Evolutionary conservation across 2,329 filamentous ascomycete genomes (phyloP).

Genomic region (Hymenoscyphus repandus): DNA sequence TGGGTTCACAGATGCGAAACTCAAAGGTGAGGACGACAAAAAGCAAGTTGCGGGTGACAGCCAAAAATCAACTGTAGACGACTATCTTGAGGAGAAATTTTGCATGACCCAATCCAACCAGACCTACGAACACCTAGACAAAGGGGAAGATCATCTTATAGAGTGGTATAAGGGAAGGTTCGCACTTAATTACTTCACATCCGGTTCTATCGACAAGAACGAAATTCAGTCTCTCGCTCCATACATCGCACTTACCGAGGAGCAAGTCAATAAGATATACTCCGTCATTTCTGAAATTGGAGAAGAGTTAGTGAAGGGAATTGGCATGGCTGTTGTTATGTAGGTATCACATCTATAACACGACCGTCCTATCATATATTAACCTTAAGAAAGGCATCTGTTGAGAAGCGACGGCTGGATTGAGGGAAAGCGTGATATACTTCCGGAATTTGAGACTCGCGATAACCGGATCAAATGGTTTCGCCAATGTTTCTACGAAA

Average conservation of each 20-base stretch:
- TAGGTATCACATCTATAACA: not conserved
- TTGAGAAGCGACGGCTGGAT: not conserved
- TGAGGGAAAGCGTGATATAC: not conserved
- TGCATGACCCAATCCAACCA: no score
- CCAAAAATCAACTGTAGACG: no score
- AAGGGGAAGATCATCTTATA: no score
- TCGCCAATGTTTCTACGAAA: not conserved
- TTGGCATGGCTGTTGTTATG: not conserved
- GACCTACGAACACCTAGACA: no score
- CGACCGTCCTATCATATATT: not conserved
- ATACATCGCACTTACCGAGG: not conserved
- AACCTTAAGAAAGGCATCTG: not conserved
- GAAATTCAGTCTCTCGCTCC: no score
- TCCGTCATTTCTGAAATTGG: not conserved
- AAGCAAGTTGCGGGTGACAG: no score
- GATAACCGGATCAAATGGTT: not conserved
- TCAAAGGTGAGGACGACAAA: no score
- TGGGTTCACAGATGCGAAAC: no score
- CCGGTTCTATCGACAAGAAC: no score
- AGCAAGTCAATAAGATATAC: not conserved
- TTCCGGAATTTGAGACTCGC: not conserved
- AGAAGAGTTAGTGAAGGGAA: not conserved
- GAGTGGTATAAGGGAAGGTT: no score
- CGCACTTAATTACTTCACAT: no score
- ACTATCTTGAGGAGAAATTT: no score